Conservation (phyloP, 2,329 filamentous ascomycete genomes). For the Elsinoe arachidis region DNA sequence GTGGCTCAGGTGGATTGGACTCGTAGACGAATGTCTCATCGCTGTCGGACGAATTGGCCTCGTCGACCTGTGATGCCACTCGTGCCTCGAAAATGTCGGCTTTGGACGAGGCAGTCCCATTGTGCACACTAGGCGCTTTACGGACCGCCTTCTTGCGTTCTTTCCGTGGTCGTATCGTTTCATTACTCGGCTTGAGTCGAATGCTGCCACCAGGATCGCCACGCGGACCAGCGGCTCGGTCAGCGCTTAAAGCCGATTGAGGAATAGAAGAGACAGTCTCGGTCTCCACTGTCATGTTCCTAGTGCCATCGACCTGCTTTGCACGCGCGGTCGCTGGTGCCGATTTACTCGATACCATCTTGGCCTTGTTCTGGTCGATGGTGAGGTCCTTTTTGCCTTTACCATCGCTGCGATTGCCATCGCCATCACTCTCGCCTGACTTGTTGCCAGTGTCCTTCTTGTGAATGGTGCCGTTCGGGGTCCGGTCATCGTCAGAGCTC, state of each 20-base stretch:
- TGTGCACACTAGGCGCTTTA: slow-evolving; percentile 63
- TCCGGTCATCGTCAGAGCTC: slow-evolving; percentile 30
- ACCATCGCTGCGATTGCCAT: slow-evolving; percentile 45
- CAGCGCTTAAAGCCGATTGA: slow-evolving; percentile 64
- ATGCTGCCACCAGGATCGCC: slow-evolving; percentile 63
- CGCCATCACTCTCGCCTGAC: slow-evolving; percentile 54
- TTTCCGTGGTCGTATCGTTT: slow-evolving; percentile 90
- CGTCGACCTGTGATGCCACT: slow-evolving; percentile 89
- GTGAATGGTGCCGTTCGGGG: slow-evolving; percentile 23
- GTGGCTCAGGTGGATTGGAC: slow-evolving; percentile 70
- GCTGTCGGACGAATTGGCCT: slow-evolving; percentile 92
- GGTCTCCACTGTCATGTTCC: slow-evolving; percentile 95
- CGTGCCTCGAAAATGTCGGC: slow-evolving; percentile 97
- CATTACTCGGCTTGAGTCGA: slow-evolving; percentile 79
- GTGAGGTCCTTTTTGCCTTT: slow-evolving; percentile 11
- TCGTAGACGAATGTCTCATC: slow-evolving; percentile 99
- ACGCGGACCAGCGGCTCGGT: slow-evolving; percentile 49
- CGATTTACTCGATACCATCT: slow-evolving; percentile 57
- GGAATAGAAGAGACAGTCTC: slow-evolving; percentile 90
- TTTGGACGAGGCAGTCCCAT: slow-evolving; percentile 79
- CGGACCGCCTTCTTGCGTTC: slow-evolving; percentile 74
- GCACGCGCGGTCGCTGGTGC: slow-evolving; percentile 56
- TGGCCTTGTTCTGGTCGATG: slow-evolving; percentile 36
- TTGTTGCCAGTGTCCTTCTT: slow-evolving; percentile 37
- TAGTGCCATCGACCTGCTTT: slow-evolving; percentile 64